Conservation (phyloP, 176 grass and related monocot genomes). For the Oryza coarctata region DNA sequence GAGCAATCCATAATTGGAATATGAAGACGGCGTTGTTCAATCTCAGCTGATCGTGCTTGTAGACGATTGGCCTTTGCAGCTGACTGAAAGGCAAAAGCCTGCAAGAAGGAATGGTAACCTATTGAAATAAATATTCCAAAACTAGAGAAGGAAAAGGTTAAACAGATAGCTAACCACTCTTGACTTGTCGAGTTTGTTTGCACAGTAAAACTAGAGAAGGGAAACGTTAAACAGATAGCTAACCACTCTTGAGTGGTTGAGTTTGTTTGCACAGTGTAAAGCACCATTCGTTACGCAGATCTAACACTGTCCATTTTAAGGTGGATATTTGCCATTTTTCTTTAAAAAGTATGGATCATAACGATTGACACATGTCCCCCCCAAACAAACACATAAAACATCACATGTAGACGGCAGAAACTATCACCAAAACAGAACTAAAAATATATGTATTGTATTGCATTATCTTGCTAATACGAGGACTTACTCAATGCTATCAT, state of each 20-base stretch:
- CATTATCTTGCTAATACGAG: neutral
- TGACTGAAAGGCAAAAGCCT: conserved; percentile 96
- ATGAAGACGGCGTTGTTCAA: conserved; percentile 85
- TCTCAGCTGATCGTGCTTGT: conserved; percentile 72
- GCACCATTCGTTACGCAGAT: neutral
- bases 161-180: neutral
- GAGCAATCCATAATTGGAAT: conserved; percentile 77
- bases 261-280: neutral
- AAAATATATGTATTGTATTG: neutral
- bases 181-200: neutral
- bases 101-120: conserved; percentile 16
- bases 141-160: conserved; percentile 13
- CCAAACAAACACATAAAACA: neutral
- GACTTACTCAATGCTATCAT: neutral
- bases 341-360: neutral
- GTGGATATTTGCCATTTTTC: neutral
- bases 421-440: neutral
- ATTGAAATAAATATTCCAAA: conserved; percentile 26
- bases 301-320: neutral
- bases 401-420: neutral
- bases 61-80: conserved; percentile 79
- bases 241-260: neutral
- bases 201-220: conserved; percentile 8
- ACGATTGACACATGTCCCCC: neutral
- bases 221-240: neutral